Conservation (phyloP, 441 rosid genomes). For the Erodium moschatum region DNA sequence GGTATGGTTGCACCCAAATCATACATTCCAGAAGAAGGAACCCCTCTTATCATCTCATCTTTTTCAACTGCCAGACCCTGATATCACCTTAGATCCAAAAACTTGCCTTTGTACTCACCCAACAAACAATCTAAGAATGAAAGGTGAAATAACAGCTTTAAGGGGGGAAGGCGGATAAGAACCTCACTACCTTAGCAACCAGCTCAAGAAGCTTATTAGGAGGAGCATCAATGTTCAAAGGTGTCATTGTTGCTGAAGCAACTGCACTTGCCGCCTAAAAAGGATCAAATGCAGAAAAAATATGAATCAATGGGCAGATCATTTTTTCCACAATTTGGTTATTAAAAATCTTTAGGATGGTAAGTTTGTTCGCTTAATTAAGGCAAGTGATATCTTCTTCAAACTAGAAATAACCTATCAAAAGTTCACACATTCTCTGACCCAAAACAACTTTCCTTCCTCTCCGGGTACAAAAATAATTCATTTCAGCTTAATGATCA, state of each 20-base stretch:
- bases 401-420: not conserved
- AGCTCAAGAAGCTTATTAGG: constrained; percentile 73
- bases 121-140: constrained; percentile 1
- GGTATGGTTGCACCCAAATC: constrained; percentile 33
- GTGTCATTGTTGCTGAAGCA: constrained; percentile 78
- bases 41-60: constrained; percentile 46
- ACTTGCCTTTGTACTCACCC: constrained; percentile 12
- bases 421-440: not conserved
- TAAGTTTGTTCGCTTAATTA: not conserved
- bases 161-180: constrained; percentile 6
- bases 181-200: constrained; percentile 54
- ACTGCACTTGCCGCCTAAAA: constrained; percentile 66
- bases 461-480: not conserved
- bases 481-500: not conserved
- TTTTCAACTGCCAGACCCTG: constrained; percentile 88
- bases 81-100: constrained; percentile 36
- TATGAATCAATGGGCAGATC: not conserved
- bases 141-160: constrained; percentile 6
- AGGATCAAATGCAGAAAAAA: not conserved
- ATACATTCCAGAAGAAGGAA: constrained; percentile 36
- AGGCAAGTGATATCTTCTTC: not conserved
- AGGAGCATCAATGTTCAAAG: constrained; percentile 55
- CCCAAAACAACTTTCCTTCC: not conserved
- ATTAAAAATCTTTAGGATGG: not conserved
- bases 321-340: not conserved